These are phyloP conservation scores for Kalanchoe fedtschenkoi DNA, from an alignment of 164 flowering plant species.

Conservation along the genomic window DNA sequence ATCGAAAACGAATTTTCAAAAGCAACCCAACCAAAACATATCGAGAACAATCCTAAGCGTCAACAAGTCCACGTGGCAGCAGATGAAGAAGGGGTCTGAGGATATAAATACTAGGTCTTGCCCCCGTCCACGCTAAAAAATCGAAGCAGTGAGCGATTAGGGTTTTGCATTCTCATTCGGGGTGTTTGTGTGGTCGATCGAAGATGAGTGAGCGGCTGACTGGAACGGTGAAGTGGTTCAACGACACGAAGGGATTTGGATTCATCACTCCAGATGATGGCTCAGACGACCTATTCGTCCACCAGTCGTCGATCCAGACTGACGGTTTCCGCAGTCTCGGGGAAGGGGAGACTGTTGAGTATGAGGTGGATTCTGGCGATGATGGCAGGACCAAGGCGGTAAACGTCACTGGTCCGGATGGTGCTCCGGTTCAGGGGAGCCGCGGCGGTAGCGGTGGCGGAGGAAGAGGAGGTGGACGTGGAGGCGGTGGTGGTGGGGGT, in stretches of 20 bases:
- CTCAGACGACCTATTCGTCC: background rate
- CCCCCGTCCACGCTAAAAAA: too few relatives aligned
- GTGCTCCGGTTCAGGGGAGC: constrained; percentile 1
- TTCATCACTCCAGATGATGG: constrained; percentile 6
- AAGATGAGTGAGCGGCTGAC: constrained; percentile 1
- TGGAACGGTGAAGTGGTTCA: constrained; percentile 6
- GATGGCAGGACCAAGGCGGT: constrained; percentile 1
- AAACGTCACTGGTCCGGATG: background rate
- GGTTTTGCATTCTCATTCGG: too few relatives aligned
- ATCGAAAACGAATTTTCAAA: too few relatives aligned
- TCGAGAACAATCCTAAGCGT: too few relatives aligned
- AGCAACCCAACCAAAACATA: too few relatives aligned
- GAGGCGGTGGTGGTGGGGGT: background rate
- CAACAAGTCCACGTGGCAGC: too few relatives aligned
- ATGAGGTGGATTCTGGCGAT: background rate
- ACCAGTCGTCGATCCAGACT: background rate
- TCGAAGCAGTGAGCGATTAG: too few relatives aligned
- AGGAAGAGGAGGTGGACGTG: background rate
- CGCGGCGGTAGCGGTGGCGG: background rate
- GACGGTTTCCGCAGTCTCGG: background rate
- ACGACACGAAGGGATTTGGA: constrained; percentile 1
- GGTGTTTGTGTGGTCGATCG: too few relatives aligned
- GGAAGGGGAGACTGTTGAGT: constrained; percentile 4
- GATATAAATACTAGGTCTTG: too few relatives aligned
- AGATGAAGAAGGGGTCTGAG: too few relatives aligned